Percentiles rank a stretch among this genome's conserved stretches.
These are phyloP conservation scores for Phytopythium cucurbitacearum DNA, from an alignment of 352 stramenopile species.

Conservation along the genomic window DNA sequence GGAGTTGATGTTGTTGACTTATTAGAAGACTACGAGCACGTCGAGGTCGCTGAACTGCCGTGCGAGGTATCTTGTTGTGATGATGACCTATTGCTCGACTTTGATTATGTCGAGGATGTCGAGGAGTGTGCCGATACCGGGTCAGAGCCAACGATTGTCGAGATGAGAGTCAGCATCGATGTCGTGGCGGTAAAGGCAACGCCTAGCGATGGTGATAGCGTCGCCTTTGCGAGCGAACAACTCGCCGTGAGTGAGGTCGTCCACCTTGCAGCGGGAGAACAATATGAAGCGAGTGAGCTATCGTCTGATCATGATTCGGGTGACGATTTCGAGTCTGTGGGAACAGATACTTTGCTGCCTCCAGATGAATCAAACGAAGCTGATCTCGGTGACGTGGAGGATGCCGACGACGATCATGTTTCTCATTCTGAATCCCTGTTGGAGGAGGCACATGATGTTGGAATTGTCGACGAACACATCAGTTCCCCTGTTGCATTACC, in stretches of 20 bases:
- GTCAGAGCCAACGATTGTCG: no score
- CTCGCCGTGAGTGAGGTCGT: no score
- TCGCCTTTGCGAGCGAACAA: no score
- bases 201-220: no score
- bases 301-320: background rate
- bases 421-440: no score
- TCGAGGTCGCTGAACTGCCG: conserved; percentile 24
- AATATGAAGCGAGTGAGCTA: no score
- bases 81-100: conserved; percentile 20
- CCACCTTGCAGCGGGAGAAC: no score
- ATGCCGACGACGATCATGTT: background rate
- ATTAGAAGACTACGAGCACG: conserved; percentile 26
- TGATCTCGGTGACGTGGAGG: background rate
- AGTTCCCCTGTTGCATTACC: background rate
- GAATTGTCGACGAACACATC: background rate
- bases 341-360: no score
- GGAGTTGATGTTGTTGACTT: conserved; percentile 9
- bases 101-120: conserved; percentile 17
- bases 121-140: conserved; percentile 3
- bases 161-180: no score
- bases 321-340: background rate
- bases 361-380: no score
- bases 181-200: no score
- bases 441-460: no score
- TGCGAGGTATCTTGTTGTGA: background rate